phyloP scores from a whole-genome alignment of 2,329 filamentous ascomycete genomes.

The Stagonosporopsis cucurbitacearum region DNA sequence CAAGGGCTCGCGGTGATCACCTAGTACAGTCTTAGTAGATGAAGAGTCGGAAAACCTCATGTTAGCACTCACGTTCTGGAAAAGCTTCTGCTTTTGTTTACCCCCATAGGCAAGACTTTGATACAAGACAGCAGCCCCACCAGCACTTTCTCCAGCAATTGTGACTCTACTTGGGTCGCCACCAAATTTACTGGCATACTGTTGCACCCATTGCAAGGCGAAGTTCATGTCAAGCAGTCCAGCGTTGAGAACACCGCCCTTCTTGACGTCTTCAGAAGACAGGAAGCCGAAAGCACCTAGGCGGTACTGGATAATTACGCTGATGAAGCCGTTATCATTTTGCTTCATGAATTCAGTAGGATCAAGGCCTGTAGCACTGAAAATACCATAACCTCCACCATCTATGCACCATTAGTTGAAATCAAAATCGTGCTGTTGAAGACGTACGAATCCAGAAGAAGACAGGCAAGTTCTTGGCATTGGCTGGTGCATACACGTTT shows the following conservation, averaged over 20 bases:
- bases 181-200: constrained; percentile 60
- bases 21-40: constrained; percentile 22
- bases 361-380: constrained; percentile 38
- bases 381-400: constrained; percentile 50
- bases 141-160: constrained; percentile 67
- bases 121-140: constrained; percentile 62
- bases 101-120: constrained; percentile 52
- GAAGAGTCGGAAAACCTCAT: constrained; percentile 15
- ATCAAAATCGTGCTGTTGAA: background rate
- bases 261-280: constrained; percentile 61
- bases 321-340: constrained; percentile 59
- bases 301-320: constrained; percentile 69
- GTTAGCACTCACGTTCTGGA: constrained; percentile 42
- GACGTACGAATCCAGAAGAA: constrained; percentile 60
- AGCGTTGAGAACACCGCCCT: constrained; percentile 65
- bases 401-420: constrained; percentile 43
- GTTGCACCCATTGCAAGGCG: constrained; percentile 66
- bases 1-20: constrained; percentile 44
- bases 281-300: constrained; percentile 70
- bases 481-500: constrained; percentile 49
- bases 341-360: constrained; percentile 43
- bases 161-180: constrained; percentile 66
- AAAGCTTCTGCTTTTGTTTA: constrained; percentile 37
- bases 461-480: constrained; percentile 58
- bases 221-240: constrained; percentile 70